Conservation (phyloP, 2,329 filamentous ascomycete species). For the Neurospora sp. region DNA sequence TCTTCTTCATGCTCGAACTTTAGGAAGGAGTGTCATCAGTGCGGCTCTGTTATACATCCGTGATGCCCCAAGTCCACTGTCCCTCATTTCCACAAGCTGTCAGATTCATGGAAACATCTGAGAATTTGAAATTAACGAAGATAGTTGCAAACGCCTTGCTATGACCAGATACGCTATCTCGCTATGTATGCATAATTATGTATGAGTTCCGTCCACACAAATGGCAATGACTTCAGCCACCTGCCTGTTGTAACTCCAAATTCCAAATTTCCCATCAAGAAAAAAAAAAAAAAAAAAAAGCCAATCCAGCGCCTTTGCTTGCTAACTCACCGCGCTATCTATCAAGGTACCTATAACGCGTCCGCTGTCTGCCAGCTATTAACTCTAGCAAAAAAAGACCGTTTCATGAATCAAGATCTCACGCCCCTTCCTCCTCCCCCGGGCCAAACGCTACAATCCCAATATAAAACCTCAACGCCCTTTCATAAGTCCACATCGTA, state of each 20-base stretch:
- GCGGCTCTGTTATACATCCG: too few relatives aligned
- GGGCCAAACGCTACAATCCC: conserved; percentile 18
- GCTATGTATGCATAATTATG: not conserved
- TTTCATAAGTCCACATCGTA: conserved; percentile 92
- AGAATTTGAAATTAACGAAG: too few relatives aligned
- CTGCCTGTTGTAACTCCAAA: accelerated
- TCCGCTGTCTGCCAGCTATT: not conserved
- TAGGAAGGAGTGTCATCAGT: too few relatives aligned
- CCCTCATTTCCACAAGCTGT: too few relatives aligned
- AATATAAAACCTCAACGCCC: conserved; percentile 52
- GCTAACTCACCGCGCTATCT: not conserved
- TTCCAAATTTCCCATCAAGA: not conserved
- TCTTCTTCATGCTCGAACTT: not conserved
- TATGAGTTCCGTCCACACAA: not conserved
- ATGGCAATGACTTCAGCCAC: not conserved
- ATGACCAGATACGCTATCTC: not conserved
- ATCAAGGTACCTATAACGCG: not conserved
- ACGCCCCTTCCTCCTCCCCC: conserved; percentile 10
- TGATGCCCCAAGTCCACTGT: too few relatives aligned
- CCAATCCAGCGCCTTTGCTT: not conserved
- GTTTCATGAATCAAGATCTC: not conserved
- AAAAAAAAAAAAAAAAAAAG: not conserved
- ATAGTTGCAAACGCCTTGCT: not conserved
- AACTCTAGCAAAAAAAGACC: not conserved
- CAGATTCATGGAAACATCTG: too few relatives aligned